Base-by-base conservation (phyloP, 2,329 filamentous ascomycete species). In the Tolypocladium pustulatum region DNA sequence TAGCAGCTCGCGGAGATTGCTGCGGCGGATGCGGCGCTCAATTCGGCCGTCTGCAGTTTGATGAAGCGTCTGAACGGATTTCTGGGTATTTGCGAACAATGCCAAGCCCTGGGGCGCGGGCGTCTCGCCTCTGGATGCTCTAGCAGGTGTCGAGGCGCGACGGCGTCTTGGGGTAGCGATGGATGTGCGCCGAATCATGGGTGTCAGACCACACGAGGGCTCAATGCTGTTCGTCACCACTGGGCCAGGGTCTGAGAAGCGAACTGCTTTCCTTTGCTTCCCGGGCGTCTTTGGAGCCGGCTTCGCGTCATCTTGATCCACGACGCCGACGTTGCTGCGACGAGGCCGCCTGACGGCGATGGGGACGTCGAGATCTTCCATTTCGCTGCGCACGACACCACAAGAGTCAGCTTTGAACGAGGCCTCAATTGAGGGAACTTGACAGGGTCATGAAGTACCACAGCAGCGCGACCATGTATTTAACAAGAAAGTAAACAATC, bases 161-260 rank as follows among this genome's bases (percentile, higher is more conserved):
- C 79, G 76, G 17, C 73, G 73, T 41, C 75, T 57, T 57, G 69
- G 63, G 59, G 67, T 69, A 66, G 63, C 55, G 60, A 85, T 73
- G 1, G 75, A 76, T 0, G 83, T 76, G 25, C 81, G 78, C 41
- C 75, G 74, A 51, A 86, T 71, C 72, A 84, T 80, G 1, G 84
- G 83, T 1, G 84, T 86, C 34, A 86, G 69, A 2, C 83, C 83
- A 0, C 79, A 83, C 2, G 77, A 74, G 41, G 37, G 4, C 40
- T 30, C 54, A n/a, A 40, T 34, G 36, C 3, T 40, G 20, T 22
- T 15, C 34, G 38, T 17, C 38, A 71, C 60, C 0, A 71, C 66
- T 1, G 75, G 73, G 0, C 80, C 81, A 10, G 81, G 81, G 46
- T 85, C 82, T 0, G 83, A 86, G 69, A 85, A 84, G 41, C 83